Base-by-base conservation (phyloP, 2,329 filamentous ascomycete genomes). In the Colletotrichum echinochloae region DNA sequence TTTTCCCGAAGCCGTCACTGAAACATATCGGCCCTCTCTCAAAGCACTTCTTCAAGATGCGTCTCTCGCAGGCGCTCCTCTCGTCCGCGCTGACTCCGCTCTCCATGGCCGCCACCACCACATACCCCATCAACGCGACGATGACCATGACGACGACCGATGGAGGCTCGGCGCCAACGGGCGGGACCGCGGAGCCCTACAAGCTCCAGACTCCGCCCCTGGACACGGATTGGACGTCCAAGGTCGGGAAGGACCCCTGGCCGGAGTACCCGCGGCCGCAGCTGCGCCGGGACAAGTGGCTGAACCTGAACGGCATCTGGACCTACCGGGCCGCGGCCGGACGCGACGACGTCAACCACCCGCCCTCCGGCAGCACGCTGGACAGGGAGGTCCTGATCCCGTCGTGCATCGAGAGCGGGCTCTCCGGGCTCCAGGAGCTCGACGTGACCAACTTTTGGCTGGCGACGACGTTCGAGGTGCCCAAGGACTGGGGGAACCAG, bases 221-320 rank as follows among this genome's bases (percentile, higher is more conserved):
- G 2, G 83, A 85, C 71, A 88, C 85, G 2, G 80, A 83, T 11
- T 89, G 86, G 86, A 89, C 87, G 1, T 77, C 81, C 65, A 78
- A 83, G 6, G 84, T 88, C 26, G 86, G 87, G 41, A 86, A 81
- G 1, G 78, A 85, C 48, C 86, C 87, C 0, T 89, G 87, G 87
- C 85, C 85, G 1, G 86, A 90, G 59, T 83, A 90, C 72, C 88
- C 88, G 12, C 84, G 88, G 0, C 88, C 88, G 3, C 87, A 86
- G 73, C 83, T 90, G 11, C 82, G 83, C 44, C 85, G 88, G 5
- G 80, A 86, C 5, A 80, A 86, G 3, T 90, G 88, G 88, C 79
- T 86, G 76, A 88, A 81, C 54, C 80, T 90, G 7, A 89, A 90
- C 67, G 88, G 88, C 0, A 83, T 90, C 5, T 90, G 88, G 88